Base-by-base conservation (phyloP, 1,284 basidiomycete species). In the Pascua guehoae region DNA sequence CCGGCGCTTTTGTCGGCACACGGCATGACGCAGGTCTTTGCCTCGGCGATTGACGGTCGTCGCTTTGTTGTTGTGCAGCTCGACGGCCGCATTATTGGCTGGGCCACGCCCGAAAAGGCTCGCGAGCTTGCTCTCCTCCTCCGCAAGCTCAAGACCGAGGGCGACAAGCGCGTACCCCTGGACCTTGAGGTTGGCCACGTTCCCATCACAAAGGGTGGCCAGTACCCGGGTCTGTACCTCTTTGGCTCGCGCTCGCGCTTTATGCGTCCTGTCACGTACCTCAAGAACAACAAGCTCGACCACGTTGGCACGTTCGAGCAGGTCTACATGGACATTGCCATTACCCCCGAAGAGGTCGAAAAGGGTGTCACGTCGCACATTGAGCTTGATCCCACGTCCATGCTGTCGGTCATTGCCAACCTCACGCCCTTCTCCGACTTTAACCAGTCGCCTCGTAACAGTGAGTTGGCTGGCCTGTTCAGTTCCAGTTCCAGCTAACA, bases 291-390 rank as follows among this genome's bases (percentile, higher is more conserved):
- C 53, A 83, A 84, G 65, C 83, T 88, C 65, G 96, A 99, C 75
- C 89, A 90, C 74, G 83, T 98, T 51, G 96, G 96, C 3, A 85
- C 95, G 2, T 99, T 98, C 67, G 96, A 99, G 78, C 96, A 99
- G 78, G 96, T 98, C 11, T 99, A 98, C 77, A 94, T 98, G 89
- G 91, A 99, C 74, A 90, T 99, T 70, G 95, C 96, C 0, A 89
- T 92, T 72, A 90, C 86, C 54, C 87, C 86, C 5, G 87, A 88
- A 66, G 96, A 98, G 75, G 87, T 98, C 51, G 90, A 96, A 64
- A 78, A 81, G 48, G 86, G 83, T 15, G 81, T 91, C 5, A 88
- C 91, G 8, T 88, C 88, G 1, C 96, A 99, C 75, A 87, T 97
- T 53, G 96, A 99, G 78, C 87, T 93, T 68, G 84, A 90, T 47